Evolutionary conservation across 768 basidiomycete species (phyloP), one percentile per base, ranked within the genome.

Genomic region (Cyclocybe aegerita): DNA sequence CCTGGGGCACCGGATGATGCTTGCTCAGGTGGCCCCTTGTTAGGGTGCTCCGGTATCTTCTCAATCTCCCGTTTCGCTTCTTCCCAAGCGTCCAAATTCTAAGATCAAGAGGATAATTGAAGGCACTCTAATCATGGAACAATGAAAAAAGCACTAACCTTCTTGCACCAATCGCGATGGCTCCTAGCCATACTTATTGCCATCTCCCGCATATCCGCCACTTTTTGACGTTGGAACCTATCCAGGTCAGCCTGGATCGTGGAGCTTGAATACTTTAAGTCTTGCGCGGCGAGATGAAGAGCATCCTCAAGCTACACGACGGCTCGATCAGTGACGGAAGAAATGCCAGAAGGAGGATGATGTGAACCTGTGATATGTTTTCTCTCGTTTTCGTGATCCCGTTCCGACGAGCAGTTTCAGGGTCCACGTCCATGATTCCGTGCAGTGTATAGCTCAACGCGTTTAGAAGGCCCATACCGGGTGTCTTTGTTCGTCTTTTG

Each of bases 381-480:
- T 98, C 96, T 58, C 91, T 81, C 4, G 93, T 94, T 74, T 97
- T 98, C 54, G 88, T 88, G 56, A 99, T 98, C 46, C 86, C 83
- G 62, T 89, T 98, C 55, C 97, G 78, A 53, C 97, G 76, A 4
- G 96, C 95, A 12, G 90, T 91, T 72, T 98, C 97, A 2, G 97
- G 97, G 70, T 99, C 97, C 12, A 90, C 90, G 59, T 99, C 97
- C 87, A 99, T 98, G 86, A 98, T 95, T 4, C 96, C 95, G 58
- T 95, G 93, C 48, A 99, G 67, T 16, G 94, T 95, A 69, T 97
- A 95, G 62, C 88, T 93, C 38, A 99, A 73, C 11, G 97, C 97
- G 58, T 85, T 93, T 33, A 99, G 61, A 16, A 99, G 71, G 14
- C 92, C 94, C 79, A 90, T 90, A 6, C 89, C 90, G 47, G 89